Evolutionary conservation across 129 eudicot genomes (phyloP), one percentile per base, ranked within the genome.

Genomic region (Pulicaria dysenterica): DNA sequence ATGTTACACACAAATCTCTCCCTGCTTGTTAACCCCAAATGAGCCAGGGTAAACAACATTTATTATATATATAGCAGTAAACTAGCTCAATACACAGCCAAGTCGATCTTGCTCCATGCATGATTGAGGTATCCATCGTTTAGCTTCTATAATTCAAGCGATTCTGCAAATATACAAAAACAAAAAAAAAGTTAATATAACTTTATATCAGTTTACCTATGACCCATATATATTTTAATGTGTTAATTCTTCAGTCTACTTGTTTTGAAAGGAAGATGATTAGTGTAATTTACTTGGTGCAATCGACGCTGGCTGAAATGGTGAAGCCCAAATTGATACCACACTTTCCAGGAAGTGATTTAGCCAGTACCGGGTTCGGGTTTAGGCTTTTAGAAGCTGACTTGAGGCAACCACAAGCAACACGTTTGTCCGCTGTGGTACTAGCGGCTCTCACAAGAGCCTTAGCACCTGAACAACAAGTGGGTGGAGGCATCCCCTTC

Each of bases 321-420:
- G 83, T 58, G 72, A 58, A 87, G 0, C 91, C 84, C 84, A 92
- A 63, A 38, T 37, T 74, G 79, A 89, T 83, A 34, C 88, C 87
- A 73, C 98, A 92, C 1, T 82, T 85, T 48, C 83, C 77, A 0
- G 98, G 98, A 61, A 92, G 96, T 45, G 88, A 70, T 73, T 82
- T 64, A 6, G 90, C 98, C 7, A 83, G 55, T 9, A 3, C 53
- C 0, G 73, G 71, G 38, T 92, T 83, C 0, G 81, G 37, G 31
- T 80, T 92, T 5, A 80, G 36, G 64, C 74, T 75, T 45, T 64
- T 67, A 0, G 92, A 69, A 12, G 87, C 90, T 34, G 77, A 54
- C 61, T 92, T 78, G 42, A 90, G 81, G 79, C 96, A 90, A 17
- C 41, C 40, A 58, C 96, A 90, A 3, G 87, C 91, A 14, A 89